Base-by-base conservation (phyloP, 257 asterid genomes). In the Primulina tabacum region DNA sequence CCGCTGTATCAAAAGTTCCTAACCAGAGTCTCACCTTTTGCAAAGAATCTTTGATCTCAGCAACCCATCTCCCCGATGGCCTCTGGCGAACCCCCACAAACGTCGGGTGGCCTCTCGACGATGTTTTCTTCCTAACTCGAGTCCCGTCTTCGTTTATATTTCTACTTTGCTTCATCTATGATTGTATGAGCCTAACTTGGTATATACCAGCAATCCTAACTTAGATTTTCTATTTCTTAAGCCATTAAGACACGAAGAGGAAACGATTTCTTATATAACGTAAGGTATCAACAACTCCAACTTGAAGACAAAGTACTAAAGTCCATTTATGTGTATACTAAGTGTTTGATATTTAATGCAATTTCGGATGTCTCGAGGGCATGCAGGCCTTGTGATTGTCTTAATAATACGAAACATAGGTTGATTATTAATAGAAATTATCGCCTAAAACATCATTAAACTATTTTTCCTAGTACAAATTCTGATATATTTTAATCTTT, bases 61-160 rank as follows among this genome's bases (percentile, higher is more conserved):
- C 97, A 2, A 90, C 97, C 97, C 97, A 90, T n/a, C 97, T 63
- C 5, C 97, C 97, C 0, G 95, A 88, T 1, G 97, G 95, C 28
- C 97, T 72, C 38, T 90, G 95, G 14, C 97, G 91, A 38, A 88
- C 93, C 0, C 95, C 97, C 0, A 90, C 92, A 7, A 76, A 90
- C 73, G 86, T 85, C 81, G 84, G 91, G 77, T 90, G 97, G 24
- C 93, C 93, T 68, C 96, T 78, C 0, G 92, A 78, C 32, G 89
- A 77, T 0, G 92, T 74, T 62, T 89, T 89, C 38, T 74, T 71
- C 20, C 88, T 72, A 65, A 79, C 67, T 0, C 80, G 77, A 16
- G 65, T 34, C 0, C 84, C 84, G 1, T 77, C 79, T 2, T 72
- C 83, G 5, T 7, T 57, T 3, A 7, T 71, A 3, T 81, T 38